Evolutionary conservation across 2,329 filamentous ascomycete genomes (phyloP), one percentile per base, ranked within the genome.

Genomic region (Capronia epimyces): DNA sequence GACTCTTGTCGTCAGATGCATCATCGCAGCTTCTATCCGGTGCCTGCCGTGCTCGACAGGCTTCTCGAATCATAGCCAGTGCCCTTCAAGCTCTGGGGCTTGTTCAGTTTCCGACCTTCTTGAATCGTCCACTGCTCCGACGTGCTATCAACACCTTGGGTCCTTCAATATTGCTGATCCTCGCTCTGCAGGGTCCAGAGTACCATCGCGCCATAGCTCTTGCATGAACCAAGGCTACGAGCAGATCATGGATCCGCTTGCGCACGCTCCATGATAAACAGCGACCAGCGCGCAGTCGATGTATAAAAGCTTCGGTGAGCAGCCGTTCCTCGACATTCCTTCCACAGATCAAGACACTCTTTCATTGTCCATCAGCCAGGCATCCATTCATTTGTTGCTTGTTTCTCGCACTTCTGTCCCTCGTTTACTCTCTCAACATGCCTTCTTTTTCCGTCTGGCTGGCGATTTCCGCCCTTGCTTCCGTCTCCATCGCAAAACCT

Each of bases 371-470:
- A 43, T 41, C 43, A 54, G 43, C 40, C 50, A 34, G 16, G 40
- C 44, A 41, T 41, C 39, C 47, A 44, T 34, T 52, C 47, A 16
- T 49, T 56, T 31, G n/a, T 25, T 32, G 32, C 12, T 20, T 36
- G n/a, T n/a, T 31, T 37, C 27, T 47, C 37, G 22, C 16, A 48
- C 31, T 24, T 48, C 29, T n/a, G 12, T 45, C 40, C 24, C 37
- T 48, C 44, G 34, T 43, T 47, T 49, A 22, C n/a, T 22, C 41
- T 5, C 40, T 42, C 34, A 54, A 47, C 18, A 60, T 60, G 57
- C 57, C 52, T 58, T 56, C 55, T 40, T 46, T 60, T 29, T 31
- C 48, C 12, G 39, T 50, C 24, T 40, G 50, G 49, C 43, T 60
- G 43, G 50, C 55, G 9, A 25, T 52, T 24, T 57, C 57, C 10